Evolutionary conservation across 1,284 basidiomycete genomes (phyloP), one percentile per base, ranked within the genome.

Genomic region (Ceratobasidium sp.): DNA sequence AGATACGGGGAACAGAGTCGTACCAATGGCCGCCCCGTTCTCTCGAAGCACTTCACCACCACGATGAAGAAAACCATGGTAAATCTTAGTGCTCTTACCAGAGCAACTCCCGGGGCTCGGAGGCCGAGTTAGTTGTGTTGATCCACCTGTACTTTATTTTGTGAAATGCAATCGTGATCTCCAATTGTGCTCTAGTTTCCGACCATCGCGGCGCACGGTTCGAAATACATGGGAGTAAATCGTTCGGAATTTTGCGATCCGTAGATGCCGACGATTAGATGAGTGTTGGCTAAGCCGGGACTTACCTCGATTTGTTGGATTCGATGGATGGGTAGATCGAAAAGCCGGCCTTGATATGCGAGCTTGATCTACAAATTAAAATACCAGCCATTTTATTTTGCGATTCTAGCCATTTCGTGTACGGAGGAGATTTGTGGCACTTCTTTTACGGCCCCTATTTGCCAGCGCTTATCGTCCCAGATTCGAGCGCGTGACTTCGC

Each of bases 11-110:
- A 23, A 70, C 68, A 6, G 68, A 70, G 53, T 70, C 68, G 42
- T 70, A 70, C 26, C 51, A 70, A 23, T 70, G 68, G 68, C 68
- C 68, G 20, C 39, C 68, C n/a, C 68, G 53, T 26, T 70, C 68
- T 10, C 68, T 70, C 53, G 68, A 70, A 42, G 68, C 68, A 51
- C 53, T 70, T 40, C 7, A 70, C 26, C 49, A 58, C 4, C 20
- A 23, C 15, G 42, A 46, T 20, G 44, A 33, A 12, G 63, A 66
- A 66, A 49, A 40, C 26, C 63, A 18, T 28, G 44, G 63, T 66
- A 66, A 66, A 66, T 66, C 63, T 66, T 66, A 66, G 63, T 49
- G 42, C 18, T 33, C n/a, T 40, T n/a, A 44, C 40, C 18, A 13
- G 63, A 44, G n/a, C 42, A 10, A 26, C 20, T 46, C 20, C 61